Evolutionary conservation across 495 filamentous ascomycete genomes (phyloP), one percentile per base, ranked within the genome.

Genomic region (Xylaria scruposa): DNA sequence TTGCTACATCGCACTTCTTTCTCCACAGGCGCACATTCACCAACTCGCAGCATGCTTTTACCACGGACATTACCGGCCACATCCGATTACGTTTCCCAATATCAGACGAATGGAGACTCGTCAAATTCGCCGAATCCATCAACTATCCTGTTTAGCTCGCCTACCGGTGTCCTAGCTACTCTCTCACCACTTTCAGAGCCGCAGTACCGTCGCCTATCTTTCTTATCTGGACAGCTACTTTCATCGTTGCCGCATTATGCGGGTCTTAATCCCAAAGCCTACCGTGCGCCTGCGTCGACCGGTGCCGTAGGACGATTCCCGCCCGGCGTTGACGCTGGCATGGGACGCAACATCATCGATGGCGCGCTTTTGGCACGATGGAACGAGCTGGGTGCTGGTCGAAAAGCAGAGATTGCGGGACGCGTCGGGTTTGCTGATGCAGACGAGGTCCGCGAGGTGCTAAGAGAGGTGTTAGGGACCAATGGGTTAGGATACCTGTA

Each of bases 1-100:
- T 88, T 99, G 46, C 88, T 98, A 53, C 93, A 92, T 82, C 89
- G 91, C 53, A 92, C 93, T 58, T 91, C 93, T 73, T 97, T 98
- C 85, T 82, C 83, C 66, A 91, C 97, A 70, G 91, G 91, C 7
- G 94, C 93, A 56, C 91, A 96, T 78, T 88, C 91, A 74, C 87
- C 92, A 5, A 89, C 90, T 17, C 89, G 86, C 53, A 87, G 95
- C 70, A 91, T 90, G 12, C 88, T 97, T 60, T 86, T 98, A 58
- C 93, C 93, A 1, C 89, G 90, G 15, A 87, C 88, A 12, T 76
- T 85, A 17, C 80, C 87, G 19, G 46, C 82, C 0, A 72, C 83
- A 62, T 74, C 75, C 1, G 77, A 79, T 44, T 79, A 79, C 36
- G 75, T 68, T 80, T 82, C n/a, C 79, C 86, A 51, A 82, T 85